Evolutionary conservation across 164 flowering plant species (phyloP), one percentile per base, ranked within the genome.

Genomic region (Liquidambar formosana): DNA sequence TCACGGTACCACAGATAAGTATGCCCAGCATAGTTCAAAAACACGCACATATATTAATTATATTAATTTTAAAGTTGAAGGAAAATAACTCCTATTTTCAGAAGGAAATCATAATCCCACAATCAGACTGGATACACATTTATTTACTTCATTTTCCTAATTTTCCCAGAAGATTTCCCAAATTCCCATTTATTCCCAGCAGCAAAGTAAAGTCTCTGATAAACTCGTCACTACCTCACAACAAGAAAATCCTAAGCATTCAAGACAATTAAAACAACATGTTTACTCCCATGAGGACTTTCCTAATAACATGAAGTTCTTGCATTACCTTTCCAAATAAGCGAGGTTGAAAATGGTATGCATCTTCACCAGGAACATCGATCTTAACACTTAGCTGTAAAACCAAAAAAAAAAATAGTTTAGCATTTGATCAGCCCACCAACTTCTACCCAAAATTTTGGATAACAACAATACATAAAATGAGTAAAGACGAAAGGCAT

Each of bases 341-440:
- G 56, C 98, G 90, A 74, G 90, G 86, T 62, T 93, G 99, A 75
- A 93, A 85, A 74, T 74, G 78, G 74, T 85, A 96, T 48, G 82
- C 75, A 60, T 86, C 95, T 75, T 88, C 88, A 57, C 89, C 94
- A 61, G 92, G 86, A 45, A 83, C 56, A 56, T 79, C 82, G 78
- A 96, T 88, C 53, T 71, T 76, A 69, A 88, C 89, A 83, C 97
- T 90, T 33, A 95, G 78, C 99, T 95, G 89, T 76, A 78, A 72
- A 64, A 25, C 61, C 71, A 61, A 23, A 2, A 58, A 18, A 38
- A 21, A 63, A 61, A 23, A 26, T 28, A 49, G 41, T 33, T 33
- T 33, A 59, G 45, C 23, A 16, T 59, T 59, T 59, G 45, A 33
- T 38, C 45, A 59, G 45, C 63, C 21, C 44, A 28, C 63, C 38